Percentiles rank a stretch among this genome's conserved stretches.
These are phyloP conservation scores for Plasmodium gaboni DNA, from an alignment of 169 alveolate species.

Conservation along the genomic window DNA sequence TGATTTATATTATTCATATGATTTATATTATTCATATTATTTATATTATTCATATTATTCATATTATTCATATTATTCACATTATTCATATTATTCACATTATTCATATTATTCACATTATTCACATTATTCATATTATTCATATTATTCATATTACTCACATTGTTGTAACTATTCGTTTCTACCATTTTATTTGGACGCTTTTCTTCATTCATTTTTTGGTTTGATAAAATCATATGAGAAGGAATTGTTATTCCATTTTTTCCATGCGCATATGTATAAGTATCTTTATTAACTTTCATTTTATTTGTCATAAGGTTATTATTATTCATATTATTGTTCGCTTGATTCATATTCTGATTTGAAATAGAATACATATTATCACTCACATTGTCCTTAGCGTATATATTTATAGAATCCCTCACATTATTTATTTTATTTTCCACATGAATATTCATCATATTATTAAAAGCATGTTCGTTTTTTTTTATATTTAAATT, in stretches of 20 bases:
- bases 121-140: neutral
- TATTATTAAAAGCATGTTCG: slow-evolving; percentile 4
- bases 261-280: neutral
- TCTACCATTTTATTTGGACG: neutral
- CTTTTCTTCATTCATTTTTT: neutral
- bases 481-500: slow-evolving; percentile 12
- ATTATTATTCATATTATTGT: neutral
- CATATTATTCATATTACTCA: neutral
- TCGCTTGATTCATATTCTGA: neutral
- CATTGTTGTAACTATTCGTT: neutral
- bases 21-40: no score
- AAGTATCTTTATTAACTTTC: neutral
- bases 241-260: neutral
- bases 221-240: neutral
- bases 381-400: slow-evolving; percentile 21
- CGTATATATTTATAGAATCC: slow-evolving; percentile 4
- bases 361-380: neutral
- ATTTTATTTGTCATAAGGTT: neutral
- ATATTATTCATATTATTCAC: no score
- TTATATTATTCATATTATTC: no score
- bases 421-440: neutral
- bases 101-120: neutral
- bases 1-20: no score
- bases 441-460: neutral
- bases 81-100: no score